Evolutionary conservation across 352 stramenopile species (phyloP).

Genomic region (Phytophthora macrochlamydospora): DNA sequence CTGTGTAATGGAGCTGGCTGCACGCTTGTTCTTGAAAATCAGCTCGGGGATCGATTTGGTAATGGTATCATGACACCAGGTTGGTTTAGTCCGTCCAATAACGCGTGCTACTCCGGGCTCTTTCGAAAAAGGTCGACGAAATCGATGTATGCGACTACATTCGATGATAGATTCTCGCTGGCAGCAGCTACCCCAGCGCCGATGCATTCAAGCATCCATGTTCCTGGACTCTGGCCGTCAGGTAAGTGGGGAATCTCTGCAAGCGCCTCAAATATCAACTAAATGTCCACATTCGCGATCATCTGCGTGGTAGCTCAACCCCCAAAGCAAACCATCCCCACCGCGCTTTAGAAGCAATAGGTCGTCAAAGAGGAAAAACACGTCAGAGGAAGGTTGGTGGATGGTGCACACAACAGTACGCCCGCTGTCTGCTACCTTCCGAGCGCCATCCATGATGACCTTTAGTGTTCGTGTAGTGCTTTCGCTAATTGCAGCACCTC

Average conservation of each 20-base stretch:
- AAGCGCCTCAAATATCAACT: slow-evolving; percentile 49
- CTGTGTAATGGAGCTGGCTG: slow-evolving; percentile 17
- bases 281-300: slow-evolving; percentile 25
- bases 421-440: slow-evolving; percentile 73
- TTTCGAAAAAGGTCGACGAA: slow-evolving; percentile 28
- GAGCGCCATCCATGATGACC: slow-evolving; percentile 58
- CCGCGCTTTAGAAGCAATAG: slow-evolving; percentile 77
- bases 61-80: slow-evolving; percentile 7
- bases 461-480: slow-evolving; percentile 45
- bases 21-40: slow-evolving; percentile 20
- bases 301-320: slow-evolving; percentile 14
- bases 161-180: slow-evolving; percentile 2
- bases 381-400: slow-evolving; percentile 32
- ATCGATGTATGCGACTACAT: slow-evolving; percentile 12
- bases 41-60: slow-evolving; percentile 9
- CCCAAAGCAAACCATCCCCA: slow-evolving; percentile 64
- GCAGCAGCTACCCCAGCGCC: slow-evolving; percentile 31
- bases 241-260: slow-evolving; percentile 25
- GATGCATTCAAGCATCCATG: slow-evolving; percentile 78
- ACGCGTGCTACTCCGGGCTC: slow-evolving; percentile 7
- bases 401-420: slow-evolving; percentile 73
- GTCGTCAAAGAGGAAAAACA: slow-evolving; percentile 67
- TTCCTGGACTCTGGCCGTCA: slow-evolving; percentile 51
- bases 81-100: slow-evolving; percentile 4
- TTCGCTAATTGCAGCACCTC: slow-evolving; percentile 8